These are phyloP conservation scores for Kalmusia sp. DNA, from an alignment of 2,329 filamentous ascomycete species.

Conservation along the genomic window DNA sequence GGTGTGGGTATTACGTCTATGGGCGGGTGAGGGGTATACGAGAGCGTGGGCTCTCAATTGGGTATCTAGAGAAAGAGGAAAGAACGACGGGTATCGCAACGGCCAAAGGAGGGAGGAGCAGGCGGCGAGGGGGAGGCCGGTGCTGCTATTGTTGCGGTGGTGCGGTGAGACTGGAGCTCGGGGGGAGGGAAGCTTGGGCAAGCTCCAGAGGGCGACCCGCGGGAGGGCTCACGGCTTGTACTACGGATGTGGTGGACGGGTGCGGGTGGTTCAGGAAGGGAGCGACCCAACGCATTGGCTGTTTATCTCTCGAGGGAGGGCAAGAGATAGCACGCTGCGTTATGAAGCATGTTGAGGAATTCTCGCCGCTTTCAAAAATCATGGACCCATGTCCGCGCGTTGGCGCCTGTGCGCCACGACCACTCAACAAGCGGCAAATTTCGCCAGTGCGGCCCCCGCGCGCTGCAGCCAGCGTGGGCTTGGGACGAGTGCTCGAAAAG, in stretches of 20 bases:
- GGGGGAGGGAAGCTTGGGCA: not conserved
- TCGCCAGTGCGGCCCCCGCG: not conserved
- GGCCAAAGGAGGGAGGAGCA: slow-evolving; percentile 7
- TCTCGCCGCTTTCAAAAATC: slow-evolving; percentile 38
- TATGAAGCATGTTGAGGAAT: slow-evolving; percentile 40
- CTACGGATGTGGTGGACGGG: slow-evolving; percentile 11
- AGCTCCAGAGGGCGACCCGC: slow-evolving; percentile 5
- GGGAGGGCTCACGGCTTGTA: slow-evolving; percentile 13
- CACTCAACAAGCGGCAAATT: slow-evolving; percentile 12
- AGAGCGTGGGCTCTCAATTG: slow-evolving; percentile 18
- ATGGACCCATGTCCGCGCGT: slow-evolving; percentile 34
- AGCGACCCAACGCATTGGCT: slow-evolving; percentile 40
- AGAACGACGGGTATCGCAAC: slow-evolving; percentile 13
- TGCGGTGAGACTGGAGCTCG: slow-evolving; percentile 4
- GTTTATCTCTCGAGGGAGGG: slow-evolving; percentile 36
- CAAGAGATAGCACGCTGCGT: slow-evolving; percentile 20
- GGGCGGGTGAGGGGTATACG: slow-evolving; percentile 12
- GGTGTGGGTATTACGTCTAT: slow-evolving; percentile 25
- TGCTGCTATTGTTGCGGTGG: slow-evolving; percentile 8
- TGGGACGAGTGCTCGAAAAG: not conserved
- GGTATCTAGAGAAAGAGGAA: slow-evolving; percentile 17
- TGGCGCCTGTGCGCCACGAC: slow-evolving; percentile 24
- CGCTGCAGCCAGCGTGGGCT: not conserved
- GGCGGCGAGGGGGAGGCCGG: slow-evolving; percentile 1
- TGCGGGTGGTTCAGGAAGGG: slow-evolving; percentile 20